A percentile compares a stretch with the other conserved stretches of the same genome.
Conservation (phyloP, 2,329 filamentous ascomycete species). For the Colletotrichum gloeosporioides region DNA sequence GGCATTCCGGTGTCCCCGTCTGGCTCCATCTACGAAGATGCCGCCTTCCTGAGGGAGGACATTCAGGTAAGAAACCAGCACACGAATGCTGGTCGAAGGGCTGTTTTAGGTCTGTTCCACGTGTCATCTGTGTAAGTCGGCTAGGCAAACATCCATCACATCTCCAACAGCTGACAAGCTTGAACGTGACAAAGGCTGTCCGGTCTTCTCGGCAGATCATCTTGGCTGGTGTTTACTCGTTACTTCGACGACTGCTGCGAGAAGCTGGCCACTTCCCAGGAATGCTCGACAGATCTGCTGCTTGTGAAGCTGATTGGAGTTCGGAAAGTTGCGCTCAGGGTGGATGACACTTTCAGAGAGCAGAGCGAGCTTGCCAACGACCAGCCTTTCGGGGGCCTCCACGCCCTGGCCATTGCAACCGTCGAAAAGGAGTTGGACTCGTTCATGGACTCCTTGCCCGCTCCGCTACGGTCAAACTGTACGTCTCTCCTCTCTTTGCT, state of each 20-base stretch:
- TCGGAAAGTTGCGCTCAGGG: not conserved
- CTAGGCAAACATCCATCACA: too few relatives aligned
- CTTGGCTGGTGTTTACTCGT: not conserved
- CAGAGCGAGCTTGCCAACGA: not conserved
- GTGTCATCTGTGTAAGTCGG: too few relatives aligned
- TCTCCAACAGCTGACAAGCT: too few relatives aligned
- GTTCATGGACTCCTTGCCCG: not conserved
- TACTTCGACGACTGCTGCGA: not conserved
- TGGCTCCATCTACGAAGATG: too few relatives aligned
- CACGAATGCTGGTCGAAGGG: too few relatives aligned
- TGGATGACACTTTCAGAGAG: accelerated
- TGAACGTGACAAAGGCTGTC: too few relatives aligned
- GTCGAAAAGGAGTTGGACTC: not conserved
- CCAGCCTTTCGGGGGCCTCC: not conserved
- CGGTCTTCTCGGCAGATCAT: not conserved
- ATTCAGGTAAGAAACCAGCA: too few relatives aligned
- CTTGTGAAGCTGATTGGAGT: not conserved
- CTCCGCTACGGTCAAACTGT: too few relatives aligned
- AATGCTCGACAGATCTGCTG: not conserved
- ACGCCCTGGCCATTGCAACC: not conserved
- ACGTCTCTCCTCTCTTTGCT: too few relatives aligned
- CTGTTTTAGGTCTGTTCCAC: too few relatives aligned
- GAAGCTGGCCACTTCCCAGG: not conserved
- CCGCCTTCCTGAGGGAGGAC: too few relatives aligned
- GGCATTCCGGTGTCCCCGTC: too few relatives aligned